Evolutionary conservation across 2,329 filamentous ascomycete genomes (phyloP).

Genomic region (Penicillium fuscoglaucum): DNA sequence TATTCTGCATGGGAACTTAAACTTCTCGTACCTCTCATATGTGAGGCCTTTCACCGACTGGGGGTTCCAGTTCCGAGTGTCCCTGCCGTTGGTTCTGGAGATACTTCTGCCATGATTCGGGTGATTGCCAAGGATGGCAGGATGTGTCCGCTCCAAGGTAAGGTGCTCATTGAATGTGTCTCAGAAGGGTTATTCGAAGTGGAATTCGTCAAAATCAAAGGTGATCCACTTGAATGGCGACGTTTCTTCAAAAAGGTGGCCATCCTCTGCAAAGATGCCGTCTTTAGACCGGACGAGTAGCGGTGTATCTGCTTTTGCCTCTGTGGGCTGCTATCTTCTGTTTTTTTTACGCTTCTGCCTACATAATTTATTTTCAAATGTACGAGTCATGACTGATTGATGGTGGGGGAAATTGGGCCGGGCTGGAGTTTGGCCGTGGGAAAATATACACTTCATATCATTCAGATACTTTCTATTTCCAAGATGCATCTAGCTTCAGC

Average conservation of each 20-base stretch:
- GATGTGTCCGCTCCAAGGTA: slow-evolving; percentile 46
- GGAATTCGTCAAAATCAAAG: slow-evolving; percentile 89
- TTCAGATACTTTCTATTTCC: not conserved
- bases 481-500: slow-evolving; percentile 3
- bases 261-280: slow-evolving; percentile 79
- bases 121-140: slow-evolving; percentile 67
- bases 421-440: slow-evolving; percentile 11
- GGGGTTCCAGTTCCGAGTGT: slow-evolving; percentile 69
- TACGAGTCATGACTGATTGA: slow-evolving; percentile 17
- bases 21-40: slow-evolving; percentile 75
- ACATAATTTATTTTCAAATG: not conserved
- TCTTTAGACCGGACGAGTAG: slow-evolving; percentile 61
- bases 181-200: slow-evolving; percentile 72
- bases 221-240: slow-evolving; percentile 94
- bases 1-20: slow-evolving; percentile 76
- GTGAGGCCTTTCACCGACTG: slow-evolving; percentile 78
- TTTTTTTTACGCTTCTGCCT: slow-evolving; percentile 1
- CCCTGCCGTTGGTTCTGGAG: slow-evolving; percentile 47
- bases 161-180: slow-evolving; percentile 47
- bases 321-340: not conserved
- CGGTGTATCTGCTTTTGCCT: not conserved
- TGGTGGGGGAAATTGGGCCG: not conserved
- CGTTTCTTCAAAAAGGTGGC: slow-evolving; percentile 96
- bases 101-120: slow-evolving; percentile 63
- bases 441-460: not conserved